Conservation (phyloP, 805 yeast species). For the Henningerozyma blattae region DNA sequence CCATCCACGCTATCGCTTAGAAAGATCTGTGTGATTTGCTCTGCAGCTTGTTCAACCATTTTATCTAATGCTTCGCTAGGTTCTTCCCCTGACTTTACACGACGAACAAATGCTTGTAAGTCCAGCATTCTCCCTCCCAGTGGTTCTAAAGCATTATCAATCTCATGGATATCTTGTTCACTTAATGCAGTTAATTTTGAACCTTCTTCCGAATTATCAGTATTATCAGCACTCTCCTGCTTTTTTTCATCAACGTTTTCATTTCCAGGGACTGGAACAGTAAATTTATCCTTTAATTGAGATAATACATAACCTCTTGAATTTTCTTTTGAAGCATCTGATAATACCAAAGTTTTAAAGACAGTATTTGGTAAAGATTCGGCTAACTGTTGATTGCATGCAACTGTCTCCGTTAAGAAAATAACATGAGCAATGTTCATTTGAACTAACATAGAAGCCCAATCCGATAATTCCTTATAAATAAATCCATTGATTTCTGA, state of each 20-base stretch:
- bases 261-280: constrained; percentile 2
- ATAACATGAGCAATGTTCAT: constrained; percentile 84
- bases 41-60: constrained; percentile 75
- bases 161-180: constrained; percentile 19
- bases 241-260: constrained; percentile 16
- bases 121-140: constrained; percentile 94
- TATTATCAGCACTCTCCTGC: too few species aligned
- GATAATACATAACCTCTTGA: constrained; percentile 59
- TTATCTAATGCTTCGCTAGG: constrained; percentile 67
- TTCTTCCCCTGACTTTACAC: constrained; percentile 78
- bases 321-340: constrained; percentile 68
- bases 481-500: constrained; percentile 53
- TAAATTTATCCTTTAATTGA: constrained; percentile 30
- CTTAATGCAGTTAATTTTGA: constrained; percentile 1
- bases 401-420: constrained; percentile 75
- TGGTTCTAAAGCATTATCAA: constrained; percentile 53
- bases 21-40: constrained; percentile 77
- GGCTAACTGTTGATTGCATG: constrained; percentile 54
- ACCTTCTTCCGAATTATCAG: constrained; percentile 17
- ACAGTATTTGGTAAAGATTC: constrained; percentile 79
- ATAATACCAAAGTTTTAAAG: constrained; percentile 57
- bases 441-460: constrained; percentile 72
- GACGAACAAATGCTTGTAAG: constrained; percentile 77
- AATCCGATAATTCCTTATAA: constrained; percentile 67
- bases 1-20: constrained; percentile 36